Evolutionary conservation across 2,329 filamentous ascomycete genomes (phyloP), one percentile per base, ranked within the genome.

Genomic region (Tolypocladium inflatum): DNA sequence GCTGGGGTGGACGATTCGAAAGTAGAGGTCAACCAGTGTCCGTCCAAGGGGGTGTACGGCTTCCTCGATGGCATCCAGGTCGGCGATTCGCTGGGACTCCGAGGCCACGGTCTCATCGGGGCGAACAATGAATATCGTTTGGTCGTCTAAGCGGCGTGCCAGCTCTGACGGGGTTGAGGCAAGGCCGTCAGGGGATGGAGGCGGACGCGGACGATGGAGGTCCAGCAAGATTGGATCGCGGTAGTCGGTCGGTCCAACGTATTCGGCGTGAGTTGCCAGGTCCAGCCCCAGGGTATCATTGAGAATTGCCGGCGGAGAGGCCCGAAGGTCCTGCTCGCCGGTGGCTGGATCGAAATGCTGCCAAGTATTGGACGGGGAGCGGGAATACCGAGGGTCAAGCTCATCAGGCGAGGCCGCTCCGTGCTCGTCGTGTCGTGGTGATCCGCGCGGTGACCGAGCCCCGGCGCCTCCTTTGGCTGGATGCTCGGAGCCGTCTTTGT

Each of bases 11-110:
- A 85, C 76, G 43, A 83, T 80, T 33, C 80, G 75, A 67, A 89
- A 89, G 73, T 88, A 89, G 23, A 89, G 76, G 62, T 86, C 83
- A 62, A 90, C 78, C 52, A 90, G 72, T 10, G 80, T 80, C 54
- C 79, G 78, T 21, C 86, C 86, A 62, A 88, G 80, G 4, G 85
- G 82, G 30, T 80, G 79, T 5, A 90, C 83, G 43, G 84, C 75
- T 35, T 78, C 77, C 67, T 88, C 85, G 58, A 89, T 80, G 37
- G 79, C 78, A 63, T 78, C 76, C 17, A 74, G 63, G 39, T 74
- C 71, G 10, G 70, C 68, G 21, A 73, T 70, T 2, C 71, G 67
- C 59, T 80, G 78, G 38, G 74, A 71, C 35, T 74, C 71, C 0
- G 70, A 73, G 1, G 71, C 66, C 1, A 69, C 66, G 21, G 66